Percentiles rank a stretch among this genome's conserved stretches.
Evolutionary conservation across 371 early-diverging fungal genomes (phyloP).

Genomic region (Rhizopus microsporus): DNA sequence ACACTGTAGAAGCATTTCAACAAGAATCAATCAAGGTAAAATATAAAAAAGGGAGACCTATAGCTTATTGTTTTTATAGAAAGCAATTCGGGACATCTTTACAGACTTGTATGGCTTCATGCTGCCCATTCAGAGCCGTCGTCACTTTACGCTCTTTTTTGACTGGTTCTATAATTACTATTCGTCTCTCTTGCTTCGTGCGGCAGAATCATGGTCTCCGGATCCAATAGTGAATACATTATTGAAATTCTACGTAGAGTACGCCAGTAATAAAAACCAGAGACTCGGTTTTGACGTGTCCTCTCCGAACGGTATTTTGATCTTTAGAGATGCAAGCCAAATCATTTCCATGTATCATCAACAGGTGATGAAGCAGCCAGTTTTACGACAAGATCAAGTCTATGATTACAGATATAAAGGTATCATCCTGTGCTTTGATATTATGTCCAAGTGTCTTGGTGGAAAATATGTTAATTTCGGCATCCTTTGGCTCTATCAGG

Average conservation of each 20-base stretch:
- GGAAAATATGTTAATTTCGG: constrained; percentile 92
- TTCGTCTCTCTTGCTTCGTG: constrained; percentile 62
- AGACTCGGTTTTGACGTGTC: constrained; percentile 84
- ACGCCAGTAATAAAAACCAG: constrained; percentile 79
- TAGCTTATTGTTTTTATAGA: constrained; percentile 14
- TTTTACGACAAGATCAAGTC: constrained; percentile 27
- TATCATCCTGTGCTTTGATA: constrained; percentile 73
- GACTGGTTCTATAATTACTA: constrained; percentile 84
- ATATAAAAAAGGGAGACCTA: neutral
- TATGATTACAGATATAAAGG: constrained; percentile 74
- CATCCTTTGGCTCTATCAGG: constrained; percentile 89
- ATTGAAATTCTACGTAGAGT: constrained; percentile 78
- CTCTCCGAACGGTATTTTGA: constrained; percentile 84
- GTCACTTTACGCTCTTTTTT: constrained; percentile 73
- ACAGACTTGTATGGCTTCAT: constrained; percentile 84
- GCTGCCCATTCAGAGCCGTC: constrained; percentile 62
- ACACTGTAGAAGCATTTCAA: constrained; percentile 40
- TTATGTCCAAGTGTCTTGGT: constrained; percentile 67
- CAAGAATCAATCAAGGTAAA: constrained; percentile 42
- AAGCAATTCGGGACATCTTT: constrained; percentile 66
- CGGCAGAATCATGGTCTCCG: constrained; percentile 70
- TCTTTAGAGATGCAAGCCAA: constrained; percentile 87
- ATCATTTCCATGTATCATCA: constrained; percentile 51
- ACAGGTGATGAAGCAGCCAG: constrained; percentile 34
- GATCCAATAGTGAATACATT: constrained; percentile 69